A percentile compares a stretch with the other conserved stretches of the same genome.
Conservation (phyloP, 352 stramenopile species). For the Globisporangium takayamanum region DNA sequence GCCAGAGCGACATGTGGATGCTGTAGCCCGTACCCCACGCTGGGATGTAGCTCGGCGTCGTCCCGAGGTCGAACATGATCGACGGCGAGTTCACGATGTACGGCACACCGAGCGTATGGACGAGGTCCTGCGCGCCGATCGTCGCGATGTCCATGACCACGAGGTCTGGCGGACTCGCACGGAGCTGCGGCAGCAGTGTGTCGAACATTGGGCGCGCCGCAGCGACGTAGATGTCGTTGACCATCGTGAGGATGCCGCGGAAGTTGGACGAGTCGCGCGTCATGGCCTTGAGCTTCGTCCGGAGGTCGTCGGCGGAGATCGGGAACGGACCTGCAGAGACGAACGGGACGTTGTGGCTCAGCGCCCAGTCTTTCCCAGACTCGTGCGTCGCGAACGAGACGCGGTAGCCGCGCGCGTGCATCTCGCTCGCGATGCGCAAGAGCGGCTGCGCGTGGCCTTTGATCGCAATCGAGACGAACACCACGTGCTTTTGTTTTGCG, state of each 20-base stretch:
- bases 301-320: constrained; percentile 64
- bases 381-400: constrained; percentile 84
- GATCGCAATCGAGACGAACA: constrained; percentile 82
- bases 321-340: constrained; percentile 69
- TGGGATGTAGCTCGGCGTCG: constrained; percentile 67
- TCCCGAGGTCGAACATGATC: constrained; percentile 75
- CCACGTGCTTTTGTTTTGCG: constrained; percentile 37
- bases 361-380: constrained; percentile 67
- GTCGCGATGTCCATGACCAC: constrained; percentile 81
- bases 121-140: constrained; percentile 71
- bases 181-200: constrained; percentile 46
- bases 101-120: constrained; percentile 67
- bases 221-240: constrained; percentile 83
- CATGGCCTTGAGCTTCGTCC: constrained; percentile 67
- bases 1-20: constrained; percentile 80
- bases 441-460: constrained; percentile 73
- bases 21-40: constrained; percentile 82
- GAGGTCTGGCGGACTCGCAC: constrained; percentile 39
- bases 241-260: constrained; percentile 82
- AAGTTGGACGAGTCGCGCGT: constrained; percentile 81
- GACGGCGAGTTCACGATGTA: constrained; percentile 84
- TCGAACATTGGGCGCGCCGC: constrained; percentile 77
- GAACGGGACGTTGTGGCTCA: constrained; percentile 47
- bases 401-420: constrained; percentile 60
- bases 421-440: constrained; percentile 68